A percentile compares a stretch with the other conserved stretches of the same genome.
phyloP scores from a whole-genome alignment of 768 basidiomycete species.

The Serpula lacrymans region DNA sequence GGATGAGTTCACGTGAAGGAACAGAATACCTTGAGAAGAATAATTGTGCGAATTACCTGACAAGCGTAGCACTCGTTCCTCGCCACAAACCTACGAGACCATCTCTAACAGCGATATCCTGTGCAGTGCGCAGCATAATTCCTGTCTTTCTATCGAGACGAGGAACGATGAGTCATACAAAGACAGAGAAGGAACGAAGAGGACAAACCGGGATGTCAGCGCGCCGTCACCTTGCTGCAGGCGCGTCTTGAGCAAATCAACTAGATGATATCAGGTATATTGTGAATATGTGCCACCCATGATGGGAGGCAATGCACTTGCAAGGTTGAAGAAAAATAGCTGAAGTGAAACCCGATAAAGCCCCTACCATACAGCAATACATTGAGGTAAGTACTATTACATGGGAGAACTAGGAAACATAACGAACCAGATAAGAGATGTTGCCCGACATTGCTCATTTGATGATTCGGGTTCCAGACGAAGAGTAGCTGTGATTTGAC shows the following conservation, averaged over 20 bases:
- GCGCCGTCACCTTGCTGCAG: conserved; percentile 74
- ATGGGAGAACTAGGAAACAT: background rate
- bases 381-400: background rate
- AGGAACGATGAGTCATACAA: background rate
- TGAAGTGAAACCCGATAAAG: conserved; percentile 73
- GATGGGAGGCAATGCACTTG: conserved; percentile 29
- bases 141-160: conserved; percentile 28
- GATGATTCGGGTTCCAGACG: background rate
- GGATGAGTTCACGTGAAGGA: background rate
- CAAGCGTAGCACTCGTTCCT: conserved; percentile 78
- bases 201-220: conserved; percentile 33
- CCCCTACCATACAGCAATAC: conserved; percentile 44
- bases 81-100: conserved; percentile 82
- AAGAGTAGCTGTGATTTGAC: too few relatives aligned
- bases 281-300: too few relatives aligned
- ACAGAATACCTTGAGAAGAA: conserved; percentile 4
- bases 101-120: conserved; percentile 55
- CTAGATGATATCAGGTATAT: conserved; percentile 30
- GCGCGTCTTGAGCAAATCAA: conserved; percentile 91
- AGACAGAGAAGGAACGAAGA: background rate
- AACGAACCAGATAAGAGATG: conserved; percentile 60
- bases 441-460: conserved; percentile 67
- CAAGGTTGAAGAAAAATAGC: conserved; percentile 76
- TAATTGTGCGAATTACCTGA: conserved; percentile 44
- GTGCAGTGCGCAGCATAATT: conserved; percentile 48